Evolutionary conservation across 352 stramenopile genomes (phyloP).

Genomic region (Phytophthora chlamydospora): DNA sequence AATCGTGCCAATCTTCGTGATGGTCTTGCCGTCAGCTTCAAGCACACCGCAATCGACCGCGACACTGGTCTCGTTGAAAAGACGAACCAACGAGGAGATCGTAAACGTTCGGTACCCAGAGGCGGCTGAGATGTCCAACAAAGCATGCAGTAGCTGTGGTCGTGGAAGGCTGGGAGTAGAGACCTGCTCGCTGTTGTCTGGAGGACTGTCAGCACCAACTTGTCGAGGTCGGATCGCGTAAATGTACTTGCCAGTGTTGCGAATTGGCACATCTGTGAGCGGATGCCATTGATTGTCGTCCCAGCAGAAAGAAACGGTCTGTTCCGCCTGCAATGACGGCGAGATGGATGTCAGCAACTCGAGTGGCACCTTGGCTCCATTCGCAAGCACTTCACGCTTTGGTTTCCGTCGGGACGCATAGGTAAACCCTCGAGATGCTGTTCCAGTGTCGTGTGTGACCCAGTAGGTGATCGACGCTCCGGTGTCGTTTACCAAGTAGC

Average conservation of each 20-base stretch:
- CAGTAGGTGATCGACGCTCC: constrained; percentile 67
- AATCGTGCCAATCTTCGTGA: constrained; percentile 66
- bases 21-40: constrained; percentile 57
- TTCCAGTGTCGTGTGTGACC: constrained; percentile 57
- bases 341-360: constrained; percentile 77
- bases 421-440: constrained; percentile 57
- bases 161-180: constrained; percentile 6
- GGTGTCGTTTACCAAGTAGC: constrained; percentile 81
- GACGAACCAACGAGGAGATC: constrained; percentile 75
- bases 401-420: constrained; percentile 56
- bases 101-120: constrained; percentile 80
- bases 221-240: constrained; percentile 62
- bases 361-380: constrained; percentile 65
- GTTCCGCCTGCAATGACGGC: constrained; percentile 68
- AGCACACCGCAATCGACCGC: constrained; percentile 66
- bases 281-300: constrained; percentile 74
- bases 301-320: constrained; percentile 81
- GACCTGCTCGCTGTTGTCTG: constrained; percentile 17
- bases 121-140: constrained; percentile 78
- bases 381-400: constrained; percentile 50
- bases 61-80: constrained; percentile 80
- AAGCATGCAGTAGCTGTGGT: constrained; percentile 50
- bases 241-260: constrained; percentile 78
- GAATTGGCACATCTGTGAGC: constrained; percentile 77
- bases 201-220: neutral